Base-by-base conservation (phyloP, 306 rosid genomes). In the Luffa acutangula region DNA sequence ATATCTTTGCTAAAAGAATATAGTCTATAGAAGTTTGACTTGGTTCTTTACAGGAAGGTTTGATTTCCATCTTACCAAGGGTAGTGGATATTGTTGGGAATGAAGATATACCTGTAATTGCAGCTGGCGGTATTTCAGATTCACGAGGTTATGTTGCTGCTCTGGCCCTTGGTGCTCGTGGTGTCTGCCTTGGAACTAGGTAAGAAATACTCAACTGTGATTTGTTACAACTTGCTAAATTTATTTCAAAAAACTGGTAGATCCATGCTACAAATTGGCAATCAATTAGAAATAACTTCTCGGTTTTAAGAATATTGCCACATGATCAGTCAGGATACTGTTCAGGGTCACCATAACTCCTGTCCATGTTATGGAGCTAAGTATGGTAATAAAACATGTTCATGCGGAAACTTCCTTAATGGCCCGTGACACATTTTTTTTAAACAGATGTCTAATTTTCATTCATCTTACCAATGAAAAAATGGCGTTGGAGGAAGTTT, bases 111-210 rank as follows among this genome's bases (percentile, higher is more conserved):
- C 93, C 96, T 57, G 90, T 94, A 54, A 89, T 94, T 33, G 96
- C 98, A 15, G 91, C 98, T 1, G 97, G 98, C 17, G 93, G 90
- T 62, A 94, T 94, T 67, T 93, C 82, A 15, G 96, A 92, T 84
- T 89, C 85, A 1, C 86, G 93, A 9, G 97, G 97, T 48, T 94
- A 92, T 89, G 98, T 89, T 74, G 98, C 97, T 76, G 94, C 94
- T 21, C 66, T 94, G 78, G 98, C 98, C 79, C 94, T 94, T 73
- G 98, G 98, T 60, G 96, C 98, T 78, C 86, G 80, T 66, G 98
- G 93, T 21, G 63, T 92, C 49, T 87, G 93, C 84, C 80, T 89
- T 13, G 98, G 97, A 76, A 92, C 98, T 2, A 92, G 97, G 98
- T 93, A 69, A 75, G 85, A 58, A 82, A 78, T 20, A 57, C 36